These are phyloP conservation scores for Penicillium canescens DNA, from an alignment of 495 filamentous ascomycete species.

Conservation along the genomic window DNA sequence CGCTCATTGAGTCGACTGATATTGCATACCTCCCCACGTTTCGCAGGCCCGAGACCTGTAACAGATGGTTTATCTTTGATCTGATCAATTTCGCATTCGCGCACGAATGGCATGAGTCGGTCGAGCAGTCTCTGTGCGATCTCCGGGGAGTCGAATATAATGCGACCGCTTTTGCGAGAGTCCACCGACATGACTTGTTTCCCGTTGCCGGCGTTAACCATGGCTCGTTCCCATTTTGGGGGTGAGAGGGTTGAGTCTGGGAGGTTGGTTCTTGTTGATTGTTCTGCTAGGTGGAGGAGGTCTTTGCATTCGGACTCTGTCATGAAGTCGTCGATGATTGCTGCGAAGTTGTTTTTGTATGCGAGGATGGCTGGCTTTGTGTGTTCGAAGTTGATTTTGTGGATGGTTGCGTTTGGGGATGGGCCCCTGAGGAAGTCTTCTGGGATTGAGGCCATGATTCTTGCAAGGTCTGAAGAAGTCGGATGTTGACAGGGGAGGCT, in stretches of 20 bases:
- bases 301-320: constrained; percentile 59
- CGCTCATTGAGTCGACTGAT: constrained; percentile 71
- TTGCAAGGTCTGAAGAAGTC: neutral
- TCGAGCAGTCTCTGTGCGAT: constrained; percentile 62
- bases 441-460: constrained; percentile 16
- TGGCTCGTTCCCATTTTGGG: constrained; percentile 35
- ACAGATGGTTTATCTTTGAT: constrained; percentile 41
- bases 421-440: constrained; percentile 17
- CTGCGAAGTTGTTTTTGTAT: constrained; percentile 57
- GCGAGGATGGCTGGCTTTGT: constrained; percentile 51
- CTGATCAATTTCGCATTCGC: constrained; percentile 32
- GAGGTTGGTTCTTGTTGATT: constrained; percentile 16
- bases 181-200: constrained; percentile 55
- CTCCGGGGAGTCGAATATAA: constrained; percentile 68
- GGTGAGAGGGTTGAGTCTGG: constrained; percentile 6
- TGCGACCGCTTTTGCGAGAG: constrained; percentile 68
- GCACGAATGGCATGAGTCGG: constrained; percentile 53
- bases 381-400: constrained; percentile 51
- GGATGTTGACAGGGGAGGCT: neutral
- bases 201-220: constrained; percentile 67
- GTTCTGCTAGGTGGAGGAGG: constrained; percentile 58
- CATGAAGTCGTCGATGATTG: constrained; percentile 64
- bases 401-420: constrained; percentile 24
- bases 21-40: constrained; percentile 50
- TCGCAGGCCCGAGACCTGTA: constrained; percentile 47